A percentile compares a stretch with the other conserved stretches of the same genome.
These are phyloP conservation scores for Hortiboletus flavorubellus DNA, from an alignment of 768 basidiomycete species.

Conservation along the genomic window DNA sequence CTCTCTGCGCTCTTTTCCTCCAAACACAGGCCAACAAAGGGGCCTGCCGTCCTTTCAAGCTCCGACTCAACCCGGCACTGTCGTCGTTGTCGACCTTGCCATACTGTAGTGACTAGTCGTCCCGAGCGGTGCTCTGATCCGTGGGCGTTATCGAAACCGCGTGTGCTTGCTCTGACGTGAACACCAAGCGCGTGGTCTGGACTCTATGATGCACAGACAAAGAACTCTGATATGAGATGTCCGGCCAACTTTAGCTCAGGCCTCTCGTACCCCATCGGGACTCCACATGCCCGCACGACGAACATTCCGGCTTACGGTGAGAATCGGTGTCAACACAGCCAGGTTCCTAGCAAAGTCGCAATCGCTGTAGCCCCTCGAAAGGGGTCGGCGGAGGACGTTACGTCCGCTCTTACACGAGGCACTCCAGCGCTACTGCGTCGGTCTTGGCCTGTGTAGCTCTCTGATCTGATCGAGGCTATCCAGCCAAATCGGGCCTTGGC, in stretches of 20 bases:
- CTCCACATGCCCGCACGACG: too few relatives aligned
- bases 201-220: not conserved
- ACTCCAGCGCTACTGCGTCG: too few relatives aligned
- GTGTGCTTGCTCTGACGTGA: not conserved
- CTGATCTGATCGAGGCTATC: not conserved
- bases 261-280: too few relatives aligned
- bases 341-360: not conserved
- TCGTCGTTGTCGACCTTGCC: not conserved
- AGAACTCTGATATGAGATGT: not conserved
- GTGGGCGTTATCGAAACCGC: not conserved
- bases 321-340: not conserved
- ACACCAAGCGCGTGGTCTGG: not conserved
- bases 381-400: not conserved
- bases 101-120: too few relatives aligned
- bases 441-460: too few relatives aligned
- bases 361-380: not conserved
- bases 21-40: constrained; percentile 31
- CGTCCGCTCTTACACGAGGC: not conserved
- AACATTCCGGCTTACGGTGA: not conserved
- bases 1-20: constrained; percentile 16
- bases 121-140: not conserved
- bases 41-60: constrained; percentile 17
- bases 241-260: not conserved
- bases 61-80: constrained; percentile 16
- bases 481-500: not conserved